Evolutionary conservation across 2,329 filamentous ascomycete genomes (phyloP).

Genomic region (Emmonsia crescens): DNA sequence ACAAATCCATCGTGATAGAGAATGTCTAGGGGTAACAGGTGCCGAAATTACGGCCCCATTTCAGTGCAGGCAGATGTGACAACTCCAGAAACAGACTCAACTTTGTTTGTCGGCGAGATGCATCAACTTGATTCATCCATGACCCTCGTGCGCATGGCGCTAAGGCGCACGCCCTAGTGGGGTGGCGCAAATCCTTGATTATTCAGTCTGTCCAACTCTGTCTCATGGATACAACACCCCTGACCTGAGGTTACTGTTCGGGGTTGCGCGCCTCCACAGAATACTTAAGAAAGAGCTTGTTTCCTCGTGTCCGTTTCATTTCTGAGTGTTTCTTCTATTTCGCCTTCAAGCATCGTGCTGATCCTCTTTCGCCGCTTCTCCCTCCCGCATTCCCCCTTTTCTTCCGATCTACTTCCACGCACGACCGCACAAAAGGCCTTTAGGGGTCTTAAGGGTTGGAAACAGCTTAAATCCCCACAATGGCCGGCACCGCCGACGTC

Average conservation of each 20-base stretch:
- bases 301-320: neutral
- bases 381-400: neutral
- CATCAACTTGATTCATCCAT: neutral
- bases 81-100: neutral
- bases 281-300: neutral
- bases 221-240: neutral
- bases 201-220: neutral
- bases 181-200: neutral
- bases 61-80: neutral
- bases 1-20: neutral
- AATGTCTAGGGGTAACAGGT: neutral
- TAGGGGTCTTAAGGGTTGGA: neutral
- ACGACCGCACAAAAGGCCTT: neutral
- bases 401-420: neutral
- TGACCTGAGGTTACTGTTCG: neutral
- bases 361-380: neutral
- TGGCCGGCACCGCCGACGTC: constrained; percentile 38
- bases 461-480: neutral
- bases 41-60: neutral
- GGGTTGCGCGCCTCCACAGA: neutral
- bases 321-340: neutral
- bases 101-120: neutral
- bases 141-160: neutral
- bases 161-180: neutral
- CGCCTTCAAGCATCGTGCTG: neutral